Conservation (phyloP, 495 filamentous ascomycete genomes). For the Neohortaea acidophila region DNA sequence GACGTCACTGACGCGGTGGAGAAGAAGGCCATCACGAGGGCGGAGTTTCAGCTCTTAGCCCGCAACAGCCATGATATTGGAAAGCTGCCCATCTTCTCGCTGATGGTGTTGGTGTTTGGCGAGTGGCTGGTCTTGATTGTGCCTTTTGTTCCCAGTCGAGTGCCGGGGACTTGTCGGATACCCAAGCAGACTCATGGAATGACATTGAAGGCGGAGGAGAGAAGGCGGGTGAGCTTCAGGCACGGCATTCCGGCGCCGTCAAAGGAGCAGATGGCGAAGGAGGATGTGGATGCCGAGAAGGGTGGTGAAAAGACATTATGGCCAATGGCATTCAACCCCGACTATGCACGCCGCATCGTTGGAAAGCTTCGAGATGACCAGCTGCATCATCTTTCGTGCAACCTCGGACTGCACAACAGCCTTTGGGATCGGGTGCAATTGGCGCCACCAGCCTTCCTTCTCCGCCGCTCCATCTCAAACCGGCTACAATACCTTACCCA, state of each 20-base stretch:
- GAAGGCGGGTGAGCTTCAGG: constrained; percentile 31
- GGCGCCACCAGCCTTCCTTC: constrained; percentile 23
- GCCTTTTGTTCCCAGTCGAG: constrained; percentile 47
- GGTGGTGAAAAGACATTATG: not conserved
- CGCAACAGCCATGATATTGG: constrained; percentile 51
- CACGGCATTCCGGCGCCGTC: constrained; percentile 11
- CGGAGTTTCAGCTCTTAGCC: constrained; percentile 50
- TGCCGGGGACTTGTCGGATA: constrained; percentile 68
- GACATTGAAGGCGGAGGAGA: constrained; percentile 32
- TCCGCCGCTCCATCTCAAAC: constrained; percentile 30
- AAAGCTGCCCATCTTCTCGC: constrained; percentile 57
- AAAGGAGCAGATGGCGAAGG: constrained; percentile 17
- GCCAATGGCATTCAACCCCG: constrained; percentile 1
- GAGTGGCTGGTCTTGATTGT: constrained; percentile 67
- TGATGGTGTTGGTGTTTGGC: constrained; percentile 61
- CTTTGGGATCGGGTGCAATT: constrained; percentile 33
- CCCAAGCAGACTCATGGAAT: constrained; percentile 54
- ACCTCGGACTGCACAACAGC: constrained; percentile 31
- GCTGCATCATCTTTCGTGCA: constrained; percentile 17
- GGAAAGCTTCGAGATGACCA: constrained; percentile 4
- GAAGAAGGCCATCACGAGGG: constrained; percentile 31
- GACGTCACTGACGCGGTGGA: constrained; percentile 17
- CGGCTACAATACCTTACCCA: constrained; percentile 37
- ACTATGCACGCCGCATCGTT: not conserved
- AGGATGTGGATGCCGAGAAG: not conserved